Evolutionary conservation across 1,284 basidiomycete species (phyloP).

Genomic region (Bondarzewia mesenterica): DNA sequence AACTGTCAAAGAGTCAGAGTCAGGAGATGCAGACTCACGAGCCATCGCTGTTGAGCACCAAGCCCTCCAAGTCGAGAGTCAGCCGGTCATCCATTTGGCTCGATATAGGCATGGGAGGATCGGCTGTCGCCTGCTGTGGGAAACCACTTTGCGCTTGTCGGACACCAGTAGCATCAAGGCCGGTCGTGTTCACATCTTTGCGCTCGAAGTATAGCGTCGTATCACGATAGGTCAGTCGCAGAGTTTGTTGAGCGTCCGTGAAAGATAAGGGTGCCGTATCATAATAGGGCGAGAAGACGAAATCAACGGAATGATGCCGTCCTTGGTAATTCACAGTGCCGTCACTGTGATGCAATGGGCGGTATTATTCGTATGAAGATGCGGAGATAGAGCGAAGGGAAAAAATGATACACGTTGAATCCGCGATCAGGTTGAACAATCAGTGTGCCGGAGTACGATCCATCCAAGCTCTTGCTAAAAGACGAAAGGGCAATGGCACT

Average conservation of each 20-base stretch:
- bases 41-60: conserved; percentile 51
- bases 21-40: conserved; percentile 27
- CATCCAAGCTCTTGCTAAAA: conserved; percentile 19
- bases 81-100: conserved; percentile 34
- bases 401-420: conserved; percentile 29
- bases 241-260: conserved; percentile 41
- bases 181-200: conserved; percentile 42
- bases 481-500: conserved; percentile 28
- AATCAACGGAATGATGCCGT: conserved; percentile 49
- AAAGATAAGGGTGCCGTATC: conserved; percentile 39
- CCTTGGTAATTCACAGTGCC: conserved; percentile 53
- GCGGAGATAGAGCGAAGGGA: background rate
- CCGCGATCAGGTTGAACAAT: conserved; percentile 41
- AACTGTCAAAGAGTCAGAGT: background rate
- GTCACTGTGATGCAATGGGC: conserved; percentile 22
- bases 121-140: conserved; percentile 15
- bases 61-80: conserved; percentile 53
- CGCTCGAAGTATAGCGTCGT: conserved; percentile 52
- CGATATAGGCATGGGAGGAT: conserved; percentile 39
- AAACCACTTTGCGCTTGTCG: conserved; percentile 31
- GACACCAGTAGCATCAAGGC: conserved; percentile 48
- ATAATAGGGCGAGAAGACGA: conserved; percentile 52
- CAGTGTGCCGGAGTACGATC: conserved; percentile 33
- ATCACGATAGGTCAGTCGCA: conserved; percentile 43
- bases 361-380: background rate